phyloP scores from a whole-genome alignment of 371 early-diverging fungal species.

The Syncephalis plumigaleata region DNA sequence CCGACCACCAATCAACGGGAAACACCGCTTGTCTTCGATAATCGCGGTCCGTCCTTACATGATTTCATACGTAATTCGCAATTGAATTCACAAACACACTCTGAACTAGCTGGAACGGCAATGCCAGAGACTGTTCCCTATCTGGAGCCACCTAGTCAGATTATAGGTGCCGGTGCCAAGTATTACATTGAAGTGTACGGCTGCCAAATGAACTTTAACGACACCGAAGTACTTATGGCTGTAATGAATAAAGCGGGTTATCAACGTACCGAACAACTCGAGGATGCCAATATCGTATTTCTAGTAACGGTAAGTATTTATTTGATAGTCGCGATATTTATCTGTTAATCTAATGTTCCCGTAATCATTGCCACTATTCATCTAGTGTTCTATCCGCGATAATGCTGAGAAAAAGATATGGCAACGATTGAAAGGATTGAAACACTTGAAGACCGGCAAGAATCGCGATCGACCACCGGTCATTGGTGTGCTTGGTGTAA shows the following conservation, averaged over 20 bases:
- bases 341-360: not conserved
- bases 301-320: constrained; percentile 35
- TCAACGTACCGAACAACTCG: constrained; percentile 26
- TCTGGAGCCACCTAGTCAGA: constrained; percentile 19
- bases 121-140: constrained; percentile 31
- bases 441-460: constrained; percentile 29
- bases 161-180: constrained; percentile 19
- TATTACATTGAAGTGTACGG: constrained; percentile 64
- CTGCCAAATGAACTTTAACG: constrained; percentile 70
- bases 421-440: constrained; percentile 38
- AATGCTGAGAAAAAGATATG: constrained; percentile 62
- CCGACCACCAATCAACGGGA: no score
- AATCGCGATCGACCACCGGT: constrained; percentile 29
- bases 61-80: constrained; percentile 29
- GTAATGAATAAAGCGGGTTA: constrained; percentile 55
- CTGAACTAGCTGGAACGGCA: constrained; percentile 6
- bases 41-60: constrained; percentile 42
- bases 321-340: not conserved
- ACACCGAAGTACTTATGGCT: constrained; percentile 60
- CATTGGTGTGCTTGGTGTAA: constrained; percentile 61
- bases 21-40: constrained; percentile 30
- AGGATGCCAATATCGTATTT: constrained; percentile 49
- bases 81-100: constrained; percentile 5
- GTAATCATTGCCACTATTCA: not conserved
- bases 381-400: constrained; percentile 56